These are phyloP conservation scores for Bipolaris zeicola DNA, from an alignment of 2,329 filamentous ascomycete genomes.

Conservation along the genomic window DNA sequence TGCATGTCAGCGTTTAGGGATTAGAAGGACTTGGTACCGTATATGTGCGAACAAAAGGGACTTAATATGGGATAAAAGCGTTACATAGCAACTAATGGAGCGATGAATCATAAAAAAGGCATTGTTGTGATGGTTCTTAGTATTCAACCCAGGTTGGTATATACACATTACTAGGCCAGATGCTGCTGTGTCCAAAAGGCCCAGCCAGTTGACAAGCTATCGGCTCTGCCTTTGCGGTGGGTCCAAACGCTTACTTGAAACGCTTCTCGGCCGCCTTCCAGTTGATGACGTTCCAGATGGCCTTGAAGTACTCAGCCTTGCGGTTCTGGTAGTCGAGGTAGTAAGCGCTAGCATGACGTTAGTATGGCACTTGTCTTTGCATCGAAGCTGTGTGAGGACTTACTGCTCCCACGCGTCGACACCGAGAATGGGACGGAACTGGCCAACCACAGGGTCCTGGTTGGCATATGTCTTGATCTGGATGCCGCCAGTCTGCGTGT, in stretches of 20 bases:
- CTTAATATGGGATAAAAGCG: not conserved
- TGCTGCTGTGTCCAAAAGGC: not conserved
- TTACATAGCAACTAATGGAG: not conserved
- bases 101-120: not conserved
- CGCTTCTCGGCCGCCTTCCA: conserved; percentile 88
- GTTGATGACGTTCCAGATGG: conserved; percentile 94
- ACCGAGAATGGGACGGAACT: conserved; percentile 80
- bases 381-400: not conserved
- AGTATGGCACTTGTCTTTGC: not conserved
- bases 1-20: not conserved
- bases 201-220: conserved; percentile 9
- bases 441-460: conserved; percentile 87
- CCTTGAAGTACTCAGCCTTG: conserved; percentile 93
- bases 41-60: not conserved
- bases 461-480: conserved; percentile 76
- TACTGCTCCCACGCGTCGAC: conserved; percentile 94
- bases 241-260: conserved; percentile 55
- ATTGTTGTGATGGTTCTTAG: not conserved
- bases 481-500: conserved; percentile 64
- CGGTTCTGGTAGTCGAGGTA: conserved; percentile 90
- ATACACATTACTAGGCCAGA: conserved; percentile 10
- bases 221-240: not conserved
- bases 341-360: conserved; percentile 40
- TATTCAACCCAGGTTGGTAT: not conserved
- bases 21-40: not conserved